A percentile compares a stretch with the other conserved stretches of the same genome.
These are phyloP conservation scores for Anthracocystis setariae DNA, from an alignment of 1,284 basidiomycete genomes.

Conservation along the genomic window DNA sequence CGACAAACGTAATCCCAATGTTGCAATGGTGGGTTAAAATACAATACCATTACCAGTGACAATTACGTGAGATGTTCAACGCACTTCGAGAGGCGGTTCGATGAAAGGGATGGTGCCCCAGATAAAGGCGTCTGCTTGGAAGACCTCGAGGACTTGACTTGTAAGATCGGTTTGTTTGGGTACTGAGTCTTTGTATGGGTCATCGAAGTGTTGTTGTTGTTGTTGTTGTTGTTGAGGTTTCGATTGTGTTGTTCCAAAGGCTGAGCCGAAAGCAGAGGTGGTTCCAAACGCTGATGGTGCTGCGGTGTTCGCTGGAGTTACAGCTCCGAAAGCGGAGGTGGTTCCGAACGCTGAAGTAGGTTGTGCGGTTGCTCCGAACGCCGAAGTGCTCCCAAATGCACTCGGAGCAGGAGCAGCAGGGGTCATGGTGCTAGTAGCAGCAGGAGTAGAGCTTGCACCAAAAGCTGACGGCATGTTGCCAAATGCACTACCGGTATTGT, in stretches of 20 bases:
- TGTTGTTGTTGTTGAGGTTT: background rate
- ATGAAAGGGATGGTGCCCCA: slow-evolving; percentile 42
- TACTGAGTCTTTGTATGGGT: slow-evolving; percentile 23
- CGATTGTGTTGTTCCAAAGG: background rate
- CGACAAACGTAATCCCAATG: background rate
- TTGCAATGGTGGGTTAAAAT: background rate
- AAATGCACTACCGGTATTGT: slow-evolving; percentile 10
- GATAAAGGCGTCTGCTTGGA: slow-evolving; percentile 23
- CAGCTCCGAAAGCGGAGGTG: slow-evolving; percentile 11
- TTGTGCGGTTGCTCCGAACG: background rate
- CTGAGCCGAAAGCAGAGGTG: background rate
- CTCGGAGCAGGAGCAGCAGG: too few relatives aligned
- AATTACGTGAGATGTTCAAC: slow-evolving; percentile 6
- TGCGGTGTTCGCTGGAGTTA: too few relatives aligned
- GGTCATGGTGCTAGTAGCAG: too few relatives aligned
- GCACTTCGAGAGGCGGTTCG: slow-evolving; percentile 46
- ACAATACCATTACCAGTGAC: background rate
- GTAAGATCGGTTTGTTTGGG: slow-evolving; percentile 32
- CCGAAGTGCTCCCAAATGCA: slow-evolving; percentile 6
- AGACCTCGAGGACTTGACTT: slow-evolving; percentile 16
- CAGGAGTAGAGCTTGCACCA: slow-evolving; percentile 1
- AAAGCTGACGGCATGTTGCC: slow-evolving; percentile 15
- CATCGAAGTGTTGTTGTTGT: too few relatives aligned
- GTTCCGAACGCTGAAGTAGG: slow-evolving; percentile 8
- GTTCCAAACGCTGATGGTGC: slow-evolving; percentile 21